A percentile compares a stretch with the other conserved stretches of the same genome.
These are phyloP conservation scores for Helotiales sp. DNA, from an alignment of 2,329 filamentous ascomycete genomes.

Conservation along the genomic window DNA sequence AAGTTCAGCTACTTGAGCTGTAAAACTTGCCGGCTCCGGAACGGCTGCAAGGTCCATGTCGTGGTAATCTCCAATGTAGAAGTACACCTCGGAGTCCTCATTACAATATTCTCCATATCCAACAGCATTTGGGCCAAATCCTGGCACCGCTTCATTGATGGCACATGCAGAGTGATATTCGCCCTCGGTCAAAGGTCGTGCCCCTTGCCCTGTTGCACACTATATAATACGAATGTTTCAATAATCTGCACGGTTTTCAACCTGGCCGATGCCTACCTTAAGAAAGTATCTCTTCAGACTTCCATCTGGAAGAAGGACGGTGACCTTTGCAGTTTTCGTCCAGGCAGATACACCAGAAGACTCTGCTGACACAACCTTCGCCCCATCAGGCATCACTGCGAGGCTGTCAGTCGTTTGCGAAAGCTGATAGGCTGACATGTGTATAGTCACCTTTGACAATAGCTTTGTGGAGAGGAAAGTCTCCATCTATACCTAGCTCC, in stretches of 20 bases:
- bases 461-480: too few relatives aligned
- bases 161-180: conserved; percentile 43
- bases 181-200: conserved; percentile 21
- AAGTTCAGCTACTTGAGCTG: conserved; percentile 26
- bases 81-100: conserved; percentile 30
- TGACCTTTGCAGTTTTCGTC: conserved; percentile 36
- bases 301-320: conserved; percentile 29
- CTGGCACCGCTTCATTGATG: conserved; percentile 10
- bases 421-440: neutral
- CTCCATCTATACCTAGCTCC: too few relatives aligned
- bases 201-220: conserved; percentile 29
- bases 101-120: conserved; percentile 15
- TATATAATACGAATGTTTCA: conserved; percentile 18
- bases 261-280: neutral
- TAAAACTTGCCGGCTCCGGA: conserved; percentile 26
- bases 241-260: neutral
- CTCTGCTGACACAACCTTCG: neutral
- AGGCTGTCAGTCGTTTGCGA: neutral
- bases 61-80: conserved; percentile 31
- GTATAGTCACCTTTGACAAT: neutral
- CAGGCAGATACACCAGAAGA: conserved; percentile 38
- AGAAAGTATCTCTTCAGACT: conserved; percentile 24
- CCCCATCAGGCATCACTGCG: neutral
- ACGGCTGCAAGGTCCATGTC: conserved; percentile 25
- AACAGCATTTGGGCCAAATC: conserved; percentile 14